Base-by-base conservation (phyloP, 2,329 filamentous ascomycete genomes). In the Cephalotrichum gorgonifer region DNA sequence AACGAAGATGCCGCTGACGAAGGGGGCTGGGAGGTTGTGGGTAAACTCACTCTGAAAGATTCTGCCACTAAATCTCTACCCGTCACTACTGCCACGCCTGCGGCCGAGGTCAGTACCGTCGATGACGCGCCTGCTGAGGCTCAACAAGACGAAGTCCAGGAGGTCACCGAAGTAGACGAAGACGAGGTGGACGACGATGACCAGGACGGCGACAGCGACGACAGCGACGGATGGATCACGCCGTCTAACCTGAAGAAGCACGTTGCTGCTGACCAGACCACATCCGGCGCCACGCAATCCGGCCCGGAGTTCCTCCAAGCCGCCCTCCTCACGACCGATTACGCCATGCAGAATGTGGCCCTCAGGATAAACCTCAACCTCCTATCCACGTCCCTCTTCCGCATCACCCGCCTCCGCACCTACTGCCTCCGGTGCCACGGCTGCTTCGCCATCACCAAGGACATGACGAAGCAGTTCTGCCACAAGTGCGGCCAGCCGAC, bases 341-440 rank as follows among this genome's bases (percentile, higher is more conserved):
- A 87, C 67, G 91, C 93, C 49, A 95, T 98, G 88, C 91, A 97
- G 70, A 97, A 97, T 63, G 89, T 97, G 7, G 79, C 93, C 2
- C 76, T 98, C 4, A 88, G 94, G 57, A 94, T 97, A 73, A 95
- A 96, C 69, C 79, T 98, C 48, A 88, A 93, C 62, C 79, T 96
- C 11, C 76, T 96, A 51, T 89, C 90, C 1, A 78, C 87, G 0
- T 77, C 80, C 15, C 73, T 97, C 52, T 78, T 86, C 54, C 82
- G 89, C 58, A 88, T 98, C 62, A 85, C 82, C 33, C 81, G 86
- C 52, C 77, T 97, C 55, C 91, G 89, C 64, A 91, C 86, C 12
- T 95, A 88, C 75, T 81, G 96, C 4, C 77, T 95, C 50, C 84
- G 93, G 41, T 98, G 93, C 73, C 91, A 98, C 69, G 89, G 84